Evolutionary conservation across 208 protist genomes (phyloP).

Genomic region (Leishmania mexicana): DNA sequence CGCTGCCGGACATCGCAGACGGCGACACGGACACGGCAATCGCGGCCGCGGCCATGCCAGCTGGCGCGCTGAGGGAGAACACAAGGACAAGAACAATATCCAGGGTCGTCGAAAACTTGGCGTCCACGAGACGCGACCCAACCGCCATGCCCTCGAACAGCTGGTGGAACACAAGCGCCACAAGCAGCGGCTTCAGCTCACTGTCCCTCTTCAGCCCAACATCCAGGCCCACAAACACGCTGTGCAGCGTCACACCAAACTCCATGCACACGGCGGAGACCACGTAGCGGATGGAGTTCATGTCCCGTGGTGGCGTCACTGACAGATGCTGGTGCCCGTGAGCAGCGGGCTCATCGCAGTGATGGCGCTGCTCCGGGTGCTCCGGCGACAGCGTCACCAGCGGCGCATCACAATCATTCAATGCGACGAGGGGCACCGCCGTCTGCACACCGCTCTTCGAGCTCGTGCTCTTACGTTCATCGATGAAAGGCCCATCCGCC

Average conservation of each 20-base stretch:
- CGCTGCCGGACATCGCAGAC: conserved; percentile 33
- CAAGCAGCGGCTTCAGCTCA: conserved; percentile 50
- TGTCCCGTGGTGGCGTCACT: conserved; percentile 17
- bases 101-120: conserved; percentile 37
- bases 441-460: background rate
- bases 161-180: conserved; percentile 74
- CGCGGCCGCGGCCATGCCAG: conserved; percentile 40
- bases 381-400: background rate
- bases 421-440: background rate
- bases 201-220: conserved; percentile 52
- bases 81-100: conserved; percentile 45
- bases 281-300: conserved; percentile 24
- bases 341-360: background rate
- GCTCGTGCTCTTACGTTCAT: background rate
- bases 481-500: background rate
- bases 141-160: conserved; percentile 77
- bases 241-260: conserved; percentile 71
- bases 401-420: background rate
- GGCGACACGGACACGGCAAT: conserved; percentile 31
- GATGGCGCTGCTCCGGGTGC: background rate
- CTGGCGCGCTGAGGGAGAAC: conserved; percentile 54
- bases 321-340: conserved; percentile 37
- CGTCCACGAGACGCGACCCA: conserved; percentile 63
- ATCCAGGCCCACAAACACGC: conserved; percentile 68
- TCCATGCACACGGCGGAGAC: conserved; percentile 68